phyloP scores from a whole-genome alignment of 2,329 filamentous ascomycete species.

The Coniochaeta sp. region DNA sequence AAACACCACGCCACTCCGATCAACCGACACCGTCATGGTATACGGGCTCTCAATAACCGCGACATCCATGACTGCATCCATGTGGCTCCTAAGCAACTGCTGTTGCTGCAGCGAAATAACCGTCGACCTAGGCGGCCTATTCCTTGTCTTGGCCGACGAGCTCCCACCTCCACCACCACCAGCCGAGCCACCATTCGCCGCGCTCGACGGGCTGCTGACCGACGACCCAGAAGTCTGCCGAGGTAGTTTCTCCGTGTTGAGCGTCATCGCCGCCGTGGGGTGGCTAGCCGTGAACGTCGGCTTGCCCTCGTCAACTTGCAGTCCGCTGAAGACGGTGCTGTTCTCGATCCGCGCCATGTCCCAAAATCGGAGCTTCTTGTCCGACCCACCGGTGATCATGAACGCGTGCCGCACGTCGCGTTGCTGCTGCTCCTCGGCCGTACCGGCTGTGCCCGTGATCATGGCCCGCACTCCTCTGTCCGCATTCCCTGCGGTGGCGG shows the following conservation, averaged over 20 bases:
- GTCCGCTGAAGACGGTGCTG: conserved; percentile 74
- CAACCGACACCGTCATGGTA: conserved; percentile 85
- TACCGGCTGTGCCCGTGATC: conserved; percentile 57
- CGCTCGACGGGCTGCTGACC: conserved; percentile 20
- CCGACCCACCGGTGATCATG: conserved; percentile 79
- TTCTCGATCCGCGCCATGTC: conserved; percentile 72
- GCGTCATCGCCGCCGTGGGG: conserved; percentile 53
- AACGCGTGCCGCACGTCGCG: conserved; percentile 73
- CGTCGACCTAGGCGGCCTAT: conserved; percentile 62
- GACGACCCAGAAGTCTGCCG: conserved; percentile 23
- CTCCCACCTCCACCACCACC: conserved; percentile 12
- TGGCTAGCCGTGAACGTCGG: conserved; percentile 65
- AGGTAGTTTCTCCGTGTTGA: conserved; percentile 59
- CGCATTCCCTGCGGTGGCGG: conserved; percentile 42
- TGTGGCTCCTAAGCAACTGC: conserved; percentile 74
- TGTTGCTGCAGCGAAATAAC: conserved; percentile 87
- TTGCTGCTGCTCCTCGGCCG: conserved; percentile 32
- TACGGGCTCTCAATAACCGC: conserved; percentile 85
- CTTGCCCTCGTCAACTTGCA: conserved; percentile 61
- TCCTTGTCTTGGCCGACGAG: conserved; percentile 21
- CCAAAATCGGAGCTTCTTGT: conserved; percentile 92
- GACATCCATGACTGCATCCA: conserved; percentile 84
- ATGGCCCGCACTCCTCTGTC: conserved; percentile 71
- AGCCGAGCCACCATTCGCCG: conserved; percentile 23
- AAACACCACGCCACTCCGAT: conserved; percentile 84